These are phyloP conservation scores for Ceratocystiopsis sp. DNA, from an alignment of 2,329 filamentous ascomycete genomes.

Conservation along the genomic window DNA sequence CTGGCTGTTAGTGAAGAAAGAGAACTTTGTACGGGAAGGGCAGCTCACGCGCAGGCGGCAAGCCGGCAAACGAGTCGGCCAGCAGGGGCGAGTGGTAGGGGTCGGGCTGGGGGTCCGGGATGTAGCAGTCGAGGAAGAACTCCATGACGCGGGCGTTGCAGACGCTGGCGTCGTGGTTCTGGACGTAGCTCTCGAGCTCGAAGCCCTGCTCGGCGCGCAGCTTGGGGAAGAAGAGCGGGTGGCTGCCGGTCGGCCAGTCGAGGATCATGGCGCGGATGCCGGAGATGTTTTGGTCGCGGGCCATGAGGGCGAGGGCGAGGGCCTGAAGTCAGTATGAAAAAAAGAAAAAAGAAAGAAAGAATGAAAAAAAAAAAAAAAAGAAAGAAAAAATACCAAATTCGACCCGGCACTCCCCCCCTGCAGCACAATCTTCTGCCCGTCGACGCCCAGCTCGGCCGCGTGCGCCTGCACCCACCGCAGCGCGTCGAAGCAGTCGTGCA, in stretches of 20 bases:
- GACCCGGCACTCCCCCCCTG: slow-evolving; percentile 32
- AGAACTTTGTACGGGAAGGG: neutral
- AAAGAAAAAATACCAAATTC: slow-evolving; percentile 20
- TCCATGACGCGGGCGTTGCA: slow-evolving; percentile 15
- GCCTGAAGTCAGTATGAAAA: slow-evolving; percentile 8
- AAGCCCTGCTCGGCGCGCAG: slow-evolving; percentile 13
- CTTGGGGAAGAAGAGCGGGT: slow-evolving; percentile 18
- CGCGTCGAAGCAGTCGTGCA: slow-evolving; percentile 34
- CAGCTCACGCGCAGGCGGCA: slow-evolving; percentile 19
- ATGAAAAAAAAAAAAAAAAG: too few species aligned
- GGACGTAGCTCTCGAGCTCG: slow-evolving; percentile 19
- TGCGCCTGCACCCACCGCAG: slow-evolving; percentile 27
- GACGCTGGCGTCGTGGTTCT: slow-evolving; percentile 17
- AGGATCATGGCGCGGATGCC: slow-evolving; percentile 19
- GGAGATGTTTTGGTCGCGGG: slow-evolving; percentile 15
- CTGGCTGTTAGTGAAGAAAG: slow-evolving; percentile 10
- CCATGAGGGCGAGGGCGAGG: slow-evolving; percentile 14
- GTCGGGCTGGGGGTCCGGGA: slow-evolving; percentile 13
- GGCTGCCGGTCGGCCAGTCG: slow-evolving; percentile 19
- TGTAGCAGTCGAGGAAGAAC: slow-evolving; percentile 19
- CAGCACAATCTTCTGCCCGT: slow-evolving; percentile 23
- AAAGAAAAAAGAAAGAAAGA: too few species aligned
- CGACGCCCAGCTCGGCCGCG: slow-evolving; percentile 20
- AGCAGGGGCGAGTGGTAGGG: slow-evolving; percentile 18
- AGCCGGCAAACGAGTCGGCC: slow-evolving; percentile 14